A percentile compares a stretch with the other conserved stretches of the same genome.
These are phyloP conservation scores for Cladosporium sp. DNA, from an alignment of 2,329 filamentous ascomycete species.

Conservation along the genomic window DNA sequence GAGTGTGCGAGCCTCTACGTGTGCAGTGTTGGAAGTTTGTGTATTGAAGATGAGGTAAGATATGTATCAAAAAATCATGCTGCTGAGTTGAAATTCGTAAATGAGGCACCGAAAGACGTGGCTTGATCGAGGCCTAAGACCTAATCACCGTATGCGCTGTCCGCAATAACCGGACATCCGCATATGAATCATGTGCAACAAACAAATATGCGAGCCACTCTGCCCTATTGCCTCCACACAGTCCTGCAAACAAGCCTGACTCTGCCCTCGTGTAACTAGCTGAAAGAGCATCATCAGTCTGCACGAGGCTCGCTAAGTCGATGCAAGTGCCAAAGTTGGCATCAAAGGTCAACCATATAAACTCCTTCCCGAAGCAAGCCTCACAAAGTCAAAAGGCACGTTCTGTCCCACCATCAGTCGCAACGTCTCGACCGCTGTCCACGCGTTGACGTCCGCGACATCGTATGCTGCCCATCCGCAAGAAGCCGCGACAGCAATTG, in stretches of 20 bases:
- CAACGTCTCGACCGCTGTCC: slow-evolving; percentile 80
- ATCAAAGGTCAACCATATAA: slow-evolving; percentile 12
- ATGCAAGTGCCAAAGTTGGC: not conserved
- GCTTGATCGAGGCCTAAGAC: not conserved
- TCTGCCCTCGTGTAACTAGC: not conserved
- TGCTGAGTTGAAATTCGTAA: not conserved
- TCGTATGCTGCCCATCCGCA: slow-evolving; percentile 80
- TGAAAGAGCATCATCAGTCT: not conserved
- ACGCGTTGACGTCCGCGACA: slow-evolving; percentile 76
- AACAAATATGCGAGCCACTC: not conserved
- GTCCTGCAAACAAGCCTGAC: not conserved
- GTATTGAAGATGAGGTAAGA: not conserved
- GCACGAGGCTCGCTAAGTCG: not conserved
- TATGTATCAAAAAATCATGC: not conserved
- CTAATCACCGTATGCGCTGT: not conserved
- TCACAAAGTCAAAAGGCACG: slow-evolving; percentile 83
- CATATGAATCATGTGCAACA: not conserved
- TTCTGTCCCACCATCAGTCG: slow-evolving; percentile 80
- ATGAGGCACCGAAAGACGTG: not conserved
- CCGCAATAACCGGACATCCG: not conserved
- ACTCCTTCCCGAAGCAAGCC: slow-evolving; percentile 66
- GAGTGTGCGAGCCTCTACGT: not conserved
- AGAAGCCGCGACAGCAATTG: slow-evolving; percentile 68
- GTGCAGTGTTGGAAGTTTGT: not conserved
- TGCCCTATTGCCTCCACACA: not conserved